Evolutionary conservation across 2,329 filamentous ascomycete genomes (phyloP).

Genomic region (Fusarium fracticaudum): DNA sequence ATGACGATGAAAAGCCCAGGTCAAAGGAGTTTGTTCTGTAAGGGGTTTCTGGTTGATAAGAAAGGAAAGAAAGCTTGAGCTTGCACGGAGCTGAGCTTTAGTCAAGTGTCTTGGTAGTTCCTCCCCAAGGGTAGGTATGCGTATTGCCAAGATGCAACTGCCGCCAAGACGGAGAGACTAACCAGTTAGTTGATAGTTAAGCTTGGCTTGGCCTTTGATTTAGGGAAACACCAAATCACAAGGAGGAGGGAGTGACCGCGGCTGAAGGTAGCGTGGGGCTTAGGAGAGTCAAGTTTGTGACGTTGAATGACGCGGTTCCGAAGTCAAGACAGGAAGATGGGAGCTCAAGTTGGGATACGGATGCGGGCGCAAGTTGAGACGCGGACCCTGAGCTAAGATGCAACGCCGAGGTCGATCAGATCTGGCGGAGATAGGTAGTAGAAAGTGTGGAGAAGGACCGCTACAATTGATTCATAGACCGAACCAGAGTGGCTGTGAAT

Average conservation of each 20-base stretch:
- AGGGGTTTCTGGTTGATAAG: neutral
- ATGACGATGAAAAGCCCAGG: neutral
- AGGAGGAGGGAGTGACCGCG: neutral
- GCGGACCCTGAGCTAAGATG: neutral
- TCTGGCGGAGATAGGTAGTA: neutral
- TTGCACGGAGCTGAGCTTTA: conserved; percentile 19
- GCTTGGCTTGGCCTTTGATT: conserved; percentile 29
- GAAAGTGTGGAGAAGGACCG: neutral
- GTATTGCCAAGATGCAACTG: conserved; percentile 32
- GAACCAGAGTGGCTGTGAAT: neutral
- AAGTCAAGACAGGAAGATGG: neutral
- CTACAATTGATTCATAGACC: neutral
- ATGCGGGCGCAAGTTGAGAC: conserved; percentile 9
- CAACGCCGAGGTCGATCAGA: conserved; percentile 8
- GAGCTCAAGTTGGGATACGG: neutral
- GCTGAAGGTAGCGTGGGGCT: neutral
- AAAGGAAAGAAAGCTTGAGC: conserved; percentile 12
- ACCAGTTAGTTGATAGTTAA: conserved; percentile 14
- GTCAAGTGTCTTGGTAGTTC: conserved; percentile 9
- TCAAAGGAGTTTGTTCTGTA: neutral
- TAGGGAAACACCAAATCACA: conserved; percentile 27
- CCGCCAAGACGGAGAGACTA: conserved; percentile 34
- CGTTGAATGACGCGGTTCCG: conserved; percentile 12
- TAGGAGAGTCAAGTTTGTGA: conserved; percentile 4
- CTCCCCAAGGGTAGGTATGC: conserved; percentile 8